Percentiles rank a stretch among this genome's conserved stretches.
phyloP scores from a whole-genome alignment of 78 protist genomes.

The Pelomyxa schiedti region DNA sequence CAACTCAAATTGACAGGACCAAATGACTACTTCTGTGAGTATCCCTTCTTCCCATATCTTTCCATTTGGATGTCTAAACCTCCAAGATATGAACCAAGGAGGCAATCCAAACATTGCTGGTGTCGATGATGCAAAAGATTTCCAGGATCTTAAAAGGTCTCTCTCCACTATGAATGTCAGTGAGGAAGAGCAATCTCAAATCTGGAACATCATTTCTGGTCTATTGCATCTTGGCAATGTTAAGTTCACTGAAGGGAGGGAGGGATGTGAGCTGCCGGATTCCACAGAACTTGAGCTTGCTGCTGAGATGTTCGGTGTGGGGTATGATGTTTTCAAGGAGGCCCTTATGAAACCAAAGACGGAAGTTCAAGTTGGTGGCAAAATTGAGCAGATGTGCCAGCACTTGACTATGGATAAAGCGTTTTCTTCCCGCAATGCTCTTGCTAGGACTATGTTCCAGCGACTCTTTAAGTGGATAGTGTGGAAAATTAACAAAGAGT shows the following conservation, averaged over 20 bases:
- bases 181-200: slow-evolving; percentile 41
- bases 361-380: slow-evolving; percentile 66
- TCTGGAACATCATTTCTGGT: slow-evolving; percentile 50
- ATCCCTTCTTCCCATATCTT: not conserved
- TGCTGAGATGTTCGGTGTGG: slow-evolving; percentile 34
- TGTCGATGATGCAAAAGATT: slow-evolving; percentile 54
- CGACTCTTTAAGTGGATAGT: slow-evolving; percentile 86
- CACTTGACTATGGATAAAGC: slow-evolving; percentile 56
- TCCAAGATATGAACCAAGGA: not conserved
- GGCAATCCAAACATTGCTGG: slow-evolving; percentile 22
- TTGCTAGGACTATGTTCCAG: slow-evolving; percentile 85
- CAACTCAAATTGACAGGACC: not conserved
- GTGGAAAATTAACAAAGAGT: slow-evolving; percentile 47
- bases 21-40: not conserved
- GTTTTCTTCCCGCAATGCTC: slow-evolving; percentile 67
- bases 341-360: slow-evolving; percentile 15
- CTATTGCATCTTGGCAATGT: slow-evolving; percentile 75
- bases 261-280: slow-evolving; percentile 28
- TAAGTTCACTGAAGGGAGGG: slow-evolving; percentile 38
- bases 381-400: slow-evolving; percentile 61
- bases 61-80: too few relatives aligned
- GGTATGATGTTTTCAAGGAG: slow-evolving; percentile 34
- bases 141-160: slow-evolving; percentile 34
- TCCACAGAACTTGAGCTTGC: slow-evolving; percentile 23
- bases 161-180: slow-evolving; percentile 56